Base-by-base conservation (phyloP, 331 rosid genomes). In the Rosa hybrid region DNA sequence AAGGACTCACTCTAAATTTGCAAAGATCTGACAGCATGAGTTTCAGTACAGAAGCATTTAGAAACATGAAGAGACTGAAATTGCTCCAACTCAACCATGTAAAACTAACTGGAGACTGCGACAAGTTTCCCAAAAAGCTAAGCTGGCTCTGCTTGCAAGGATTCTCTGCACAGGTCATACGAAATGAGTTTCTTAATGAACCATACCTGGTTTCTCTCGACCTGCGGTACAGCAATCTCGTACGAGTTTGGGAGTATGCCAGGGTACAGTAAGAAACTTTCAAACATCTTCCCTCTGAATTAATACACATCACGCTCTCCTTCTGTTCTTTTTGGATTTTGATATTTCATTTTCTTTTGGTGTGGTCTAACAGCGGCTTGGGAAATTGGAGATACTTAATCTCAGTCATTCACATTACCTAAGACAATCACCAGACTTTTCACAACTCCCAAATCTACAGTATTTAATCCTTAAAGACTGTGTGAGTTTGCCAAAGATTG, bases 371-470 rank as follows among this genome's bases (percentile, higher is more conserved):
- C 59, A 53, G 59, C 7, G 7, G 9, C 21, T 53, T 18, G 7
- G 1, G 21, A 53, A 5, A 7, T 21, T 87, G 27, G 80, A 75
- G 76, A 34, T 85, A 9, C 89, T 89, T 0, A 87, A 87, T 63
- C 84, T 89, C 0, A 78, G 90, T 68, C 89, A 85, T 64, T 89
- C 86, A 12, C 79, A 51, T 16, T 0, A 60, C 81, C 56, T 89
- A 41, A 80, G 27, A 1, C 49, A 16, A 3, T 84, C 82, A 0
- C 90, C 90, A 1, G 62, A 89, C 42, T 87, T 86, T 70, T 78
- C 79, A 23, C 21, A 69, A 4, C 53, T 87, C n/a, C 90, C 88
- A 1, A 85, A 85, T 68, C 90, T 87, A 6, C 69, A 86, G 82
- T 70, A 57, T 48, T 50, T 87, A 1, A 16, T 57, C 5, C 86